A percentile compares a stretch with the other conserved stretches of the same genome.
Conservation (phyloP, 768 basidiomycete genomes). For the Cystofilobasidium macerans region DNA sequence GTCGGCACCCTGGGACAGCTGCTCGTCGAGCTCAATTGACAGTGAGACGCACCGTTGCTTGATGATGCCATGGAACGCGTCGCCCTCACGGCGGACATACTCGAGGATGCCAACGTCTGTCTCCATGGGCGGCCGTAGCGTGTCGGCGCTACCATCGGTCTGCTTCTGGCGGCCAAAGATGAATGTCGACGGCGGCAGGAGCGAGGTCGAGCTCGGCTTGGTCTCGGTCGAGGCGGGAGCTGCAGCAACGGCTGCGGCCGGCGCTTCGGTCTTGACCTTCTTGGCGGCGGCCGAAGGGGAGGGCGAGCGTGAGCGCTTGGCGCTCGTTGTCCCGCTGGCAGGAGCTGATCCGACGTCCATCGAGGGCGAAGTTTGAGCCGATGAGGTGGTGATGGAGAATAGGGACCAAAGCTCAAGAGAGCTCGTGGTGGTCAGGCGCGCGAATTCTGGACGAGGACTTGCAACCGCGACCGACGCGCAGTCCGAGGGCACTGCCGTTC, state of each 20-base stretch:
- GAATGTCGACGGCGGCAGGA: conserved; percentile 25
- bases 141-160: conserved; percentile 5
- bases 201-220: conserved; percentile 3
- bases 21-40: background rate
- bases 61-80: conserved; percentile 79
- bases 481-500: too few species aligned
- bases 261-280: conserved; percentile 12
- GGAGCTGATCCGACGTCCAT: background rate
- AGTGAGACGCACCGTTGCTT: conserved; percentile 67
- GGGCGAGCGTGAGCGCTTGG: background rate
- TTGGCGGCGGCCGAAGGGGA: background rate
- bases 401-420: too few species aligned
- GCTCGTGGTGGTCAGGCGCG: too few species aligned
- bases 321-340: background rate
- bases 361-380: too few species aligned
- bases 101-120: conserved; percentile 81
- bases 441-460: too few species aligned
- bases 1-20: background rate
- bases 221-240: background rate
- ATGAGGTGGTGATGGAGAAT: too few species aligned
- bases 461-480: too few species aligned
- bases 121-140: conserved; percentile 41
- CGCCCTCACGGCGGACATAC: conserved; percentile 60
- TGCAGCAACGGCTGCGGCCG: background rate
- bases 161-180: conserved; percentile 13